phyloP scores from a whole-genome alignment of 768 basidiomycete species.

The Krasilnikovozyma curviuscula region DNA sequence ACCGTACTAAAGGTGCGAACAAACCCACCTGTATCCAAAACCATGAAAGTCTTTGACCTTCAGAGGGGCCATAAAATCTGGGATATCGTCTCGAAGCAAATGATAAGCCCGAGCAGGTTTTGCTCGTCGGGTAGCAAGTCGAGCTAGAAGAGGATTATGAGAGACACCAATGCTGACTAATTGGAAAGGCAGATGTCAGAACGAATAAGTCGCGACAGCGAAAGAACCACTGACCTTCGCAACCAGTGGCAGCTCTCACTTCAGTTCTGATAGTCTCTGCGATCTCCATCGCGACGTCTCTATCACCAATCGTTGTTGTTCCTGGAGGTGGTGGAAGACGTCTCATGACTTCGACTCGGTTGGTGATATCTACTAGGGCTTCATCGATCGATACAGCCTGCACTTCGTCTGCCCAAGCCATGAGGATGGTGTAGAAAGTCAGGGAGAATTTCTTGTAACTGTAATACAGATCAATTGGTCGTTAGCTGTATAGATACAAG shows the following conservation, averaged over 20 bases:
- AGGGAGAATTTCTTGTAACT: constrained; percentile 72
- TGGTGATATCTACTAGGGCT: constrained; percentile 74
- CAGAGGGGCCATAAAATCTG: constrained; percentile 34
- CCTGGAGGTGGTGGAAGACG: neutral
- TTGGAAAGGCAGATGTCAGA: neutral
- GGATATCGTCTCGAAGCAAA: constrained; percentile 32
- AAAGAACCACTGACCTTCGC: constrained; percentile 43
- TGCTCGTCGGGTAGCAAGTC: constrained; percentile 71
- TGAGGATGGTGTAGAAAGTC: constrained; percentile 79
- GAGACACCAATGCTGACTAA: constrained; percentile 80
- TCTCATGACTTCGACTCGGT: constrained; percentile 16
- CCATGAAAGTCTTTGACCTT: constrained; percentile 69
- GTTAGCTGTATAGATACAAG: neutral
- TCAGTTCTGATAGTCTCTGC: constrained; percentile 64
- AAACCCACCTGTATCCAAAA: no score
- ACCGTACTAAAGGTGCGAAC: no score
- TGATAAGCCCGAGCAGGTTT: constrained; percentile 81
- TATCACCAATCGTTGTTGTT: neutral
- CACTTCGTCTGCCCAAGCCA: constrained; percentile 72
- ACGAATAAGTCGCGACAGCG: neutral
- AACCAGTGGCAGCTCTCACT: constrained; percentile 57
- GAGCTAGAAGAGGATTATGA: constrained; percentile 78
- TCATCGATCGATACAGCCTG: constrained; percentile 95
- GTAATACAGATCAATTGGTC: neutral
- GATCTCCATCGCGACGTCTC: constrained; percentile 40